Conservation (phyloP, 2,329 filamentous ascomycete genomes). For the Neoarthrinium moseri region DNA sequence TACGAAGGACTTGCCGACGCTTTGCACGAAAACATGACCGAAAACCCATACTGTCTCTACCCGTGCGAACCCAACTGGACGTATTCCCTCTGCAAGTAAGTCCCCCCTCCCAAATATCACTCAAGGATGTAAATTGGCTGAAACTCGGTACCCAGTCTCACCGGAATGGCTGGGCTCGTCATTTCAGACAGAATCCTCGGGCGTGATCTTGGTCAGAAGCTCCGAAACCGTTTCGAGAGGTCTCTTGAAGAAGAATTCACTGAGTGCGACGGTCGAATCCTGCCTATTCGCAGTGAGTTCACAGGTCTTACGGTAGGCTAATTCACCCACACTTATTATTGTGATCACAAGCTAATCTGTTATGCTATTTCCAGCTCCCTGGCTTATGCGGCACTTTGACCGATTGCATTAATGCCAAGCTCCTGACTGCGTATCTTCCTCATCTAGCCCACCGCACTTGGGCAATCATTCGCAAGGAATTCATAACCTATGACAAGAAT, state of each 20-base stretch:
- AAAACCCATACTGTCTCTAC: conserved; percentile 1
- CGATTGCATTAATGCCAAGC: not conserved
- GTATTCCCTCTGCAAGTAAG: conserved; percentile 5
- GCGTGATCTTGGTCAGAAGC: not conserved
- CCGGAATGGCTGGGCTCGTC: conserved; percentile 37
- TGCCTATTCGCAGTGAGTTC: not conserved
- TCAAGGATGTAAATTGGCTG: too few relatives aligned
- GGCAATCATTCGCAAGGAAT: not conserved
- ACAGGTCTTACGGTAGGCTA: not conserved
- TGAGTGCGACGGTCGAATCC: not conserved
- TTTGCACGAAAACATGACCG: conserved; percentile 12
- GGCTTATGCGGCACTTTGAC: not conserved
- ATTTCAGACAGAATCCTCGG: conserved; percentile 21
- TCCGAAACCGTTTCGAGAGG: not conserved
- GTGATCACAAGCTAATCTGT: too few relatives aligned
- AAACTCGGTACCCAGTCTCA: too few relatives aligned
- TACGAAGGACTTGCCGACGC: too few relatives aligned
- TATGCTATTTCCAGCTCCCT: too few relatives aligned
- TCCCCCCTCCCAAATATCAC: too few relatives aligned
- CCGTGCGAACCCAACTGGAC: conserved; percentile 7
- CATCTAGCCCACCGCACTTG: not conserved
- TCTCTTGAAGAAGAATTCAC: not conserved
- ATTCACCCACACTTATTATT: too few relatives aligned
- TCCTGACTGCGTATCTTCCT: not conserved
- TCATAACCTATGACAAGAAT: not conserved